Evolutionary conservation across 108 stramenopile genomes (phyloP).

Genomic region (Skeletonema costatum): DNA sequence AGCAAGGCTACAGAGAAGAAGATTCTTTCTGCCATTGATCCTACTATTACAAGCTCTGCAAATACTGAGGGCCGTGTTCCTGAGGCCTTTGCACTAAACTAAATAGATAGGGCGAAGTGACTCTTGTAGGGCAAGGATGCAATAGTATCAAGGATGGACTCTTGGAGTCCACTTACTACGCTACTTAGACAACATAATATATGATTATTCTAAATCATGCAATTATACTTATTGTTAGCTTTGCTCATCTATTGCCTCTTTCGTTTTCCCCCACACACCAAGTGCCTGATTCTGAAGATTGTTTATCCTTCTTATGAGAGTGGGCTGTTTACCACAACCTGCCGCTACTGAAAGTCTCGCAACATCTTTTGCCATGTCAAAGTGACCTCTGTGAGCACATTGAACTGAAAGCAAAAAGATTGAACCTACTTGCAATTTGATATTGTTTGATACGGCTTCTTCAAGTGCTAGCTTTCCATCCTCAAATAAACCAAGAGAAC

Average conservation of each 20-base stretch:
- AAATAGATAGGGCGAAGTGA: neutral
- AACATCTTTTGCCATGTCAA: slow-evolving; percentile 23
- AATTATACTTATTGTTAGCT: neutral
- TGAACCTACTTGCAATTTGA: slow-evolving; percentile 11
- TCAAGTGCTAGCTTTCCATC: slow-evolving; percentile 31
- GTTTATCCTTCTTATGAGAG: slow-evolving; percentile 24
- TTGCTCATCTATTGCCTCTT: neutral
- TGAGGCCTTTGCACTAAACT: slow-evolving; percentile 57
- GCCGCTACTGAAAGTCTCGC: slow-evolving; percentile 12
- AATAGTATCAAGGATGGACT: too few species aligned
- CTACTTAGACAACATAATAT: neutral
- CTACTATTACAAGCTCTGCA: slow-evolving; percentile 56
- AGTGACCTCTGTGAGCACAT: slow-evolving; percentile 27
- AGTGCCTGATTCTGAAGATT: slow-evolving; percentile 5
- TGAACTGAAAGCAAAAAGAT: slow-evolving; percentile 19
- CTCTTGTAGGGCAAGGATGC: neutral
- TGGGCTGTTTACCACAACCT: slow-evolving; percentile 30
- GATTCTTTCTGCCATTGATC: slow-evolving; percentile 78
- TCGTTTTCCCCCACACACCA: neutral
- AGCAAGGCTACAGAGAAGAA: slow-evolving; percentile 71
- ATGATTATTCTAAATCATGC: neutral
- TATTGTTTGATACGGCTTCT: slow-evolving; percentile 13
- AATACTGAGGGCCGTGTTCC: slow-evolving; percentile 55
- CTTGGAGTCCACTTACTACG: neutral
- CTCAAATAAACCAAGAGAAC: slow-evolving; percentile 20